Evolutionary conservation across 768 basidiomycete genomes (phyloP).

Genomic region (Mycena kentingensis): DNA sequence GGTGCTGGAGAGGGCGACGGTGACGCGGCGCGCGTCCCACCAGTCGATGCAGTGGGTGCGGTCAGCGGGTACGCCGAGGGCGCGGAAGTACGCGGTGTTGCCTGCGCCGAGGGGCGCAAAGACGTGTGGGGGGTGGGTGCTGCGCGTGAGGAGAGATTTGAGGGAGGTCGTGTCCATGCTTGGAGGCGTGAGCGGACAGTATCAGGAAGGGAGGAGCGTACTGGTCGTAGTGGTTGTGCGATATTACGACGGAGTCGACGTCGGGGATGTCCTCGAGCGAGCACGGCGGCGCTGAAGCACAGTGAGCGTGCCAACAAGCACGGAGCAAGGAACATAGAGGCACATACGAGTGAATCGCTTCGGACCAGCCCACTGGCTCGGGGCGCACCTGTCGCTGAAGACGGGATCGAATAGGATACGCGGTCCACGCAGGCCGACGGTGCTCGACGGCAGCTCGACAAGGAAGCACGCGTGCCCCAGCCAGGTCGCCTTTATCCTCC

Average conservation of each 20-base stretch:
- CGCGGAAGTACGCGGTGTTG: slow-evolving; percentile 45
- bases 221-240: slow-evolving; percentile 59
- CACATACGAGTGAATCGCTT: slow-evolving; percentile 48
- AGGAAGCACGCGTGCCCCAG: slow-evolving; percentile 57
- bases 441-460: slow-evolving; percentile 44
- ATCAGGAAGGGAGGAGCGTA: slow-evolving; percentile 21
- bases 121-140: slow-evolving; percentile 46
- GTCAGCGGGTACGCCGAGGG: slow-evolving; percentile 39
- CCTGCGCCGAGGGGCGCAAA: slow-evolving; percentile 54
- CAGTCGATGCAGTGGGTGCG: slow-evolving; percentile 62
- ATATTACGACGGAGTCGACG: slow-evolving; percentile 61
- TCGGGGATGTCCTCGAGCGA: slow-evolving; percentile 56
- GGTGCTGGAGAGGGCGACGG: slow-evolving; percentile 29
- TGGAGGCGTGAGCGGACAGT: not conserved
- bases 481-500: slow-evolving; percentile 52
- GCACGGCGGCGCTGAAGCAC: slow-evolving; percentile 44
- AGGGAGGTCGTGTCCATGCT: slow-evolving; percentile 51
- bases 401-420: slow-evolving; percentile 54
- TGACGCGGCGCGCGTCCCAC: slow-evolving; percentile 53
- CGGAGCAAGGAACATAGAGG: not conserved
- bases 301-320: not conserved
- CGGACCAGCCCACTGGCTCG: slow-evolving; percentile 44
- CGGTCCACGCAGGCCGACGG: slow-evolving; percentile 35
- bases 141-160: slow-evolving; percentile 36
- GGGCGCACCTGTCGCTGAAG: slow-evolving; percentile 53